Evolutionary conservation across 2,329 filamentous ascomycete genomes (phyloP), one percentile per base, ranked within the genome.

Genomic region (Domatiomyces globalis): DNA sequence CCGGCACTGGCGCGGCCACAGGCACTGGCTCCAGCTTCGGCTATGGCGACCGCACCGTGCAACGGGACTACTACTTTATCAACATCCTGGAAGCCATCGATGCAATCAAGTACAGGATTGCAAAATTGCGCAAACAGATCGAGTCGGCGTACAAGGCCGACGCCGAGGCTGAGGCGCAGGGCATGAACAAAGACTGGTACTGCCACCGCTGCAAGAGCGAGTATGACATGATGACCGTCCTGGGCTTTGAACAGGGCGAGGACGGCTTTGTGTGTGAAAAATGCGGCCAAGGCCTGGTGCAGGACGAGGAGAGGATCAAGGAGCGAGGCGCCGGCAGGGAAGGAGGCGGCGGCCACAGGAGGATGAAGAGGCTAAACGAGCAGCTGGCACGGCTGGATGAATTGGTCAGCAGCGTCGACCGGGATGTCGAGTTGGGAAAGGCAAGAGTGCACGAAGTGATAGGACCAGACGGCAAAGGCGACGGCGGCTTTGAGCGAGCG

Each of bases 11-110:
- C 12, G 33, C 33, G 10, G 33, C 10, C 15, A 10, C 10, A 39
- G 33, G 33, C 10, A 15, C 33, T 5, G 87, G 86, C 49, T 85
- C 88, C 54, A 39, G 33, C 33, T 39, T 39, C 33, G 33, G 33
- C 10, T 39, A 39, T 39, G 33, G 33, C 33, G 83, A 85, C 52
- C 83, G 88, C 49, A 84, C 87, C 4, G 83, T 85, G 59, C 88
- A 84, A 64, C 80, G 87, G 62, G 94, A 90, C 56, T 98, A 95
- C 75, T 98, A 94, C 72, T 98, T 87, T 69, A 90, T 98, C 65
- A 89, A 95, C 66, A 94, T 94, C 63, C 87, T 92, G 54, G 85
- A 87, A 52, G 87, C 90, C 36, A 87, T 98, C 63, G 92, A 98
- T 69, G 87, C 87, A 47, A 94, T 95, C 70, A 98, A 98, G 68